phyloP scores from a whole-genome alignment of 768 basidiomycete species.

The Tricholoma matsutake region DNA sequence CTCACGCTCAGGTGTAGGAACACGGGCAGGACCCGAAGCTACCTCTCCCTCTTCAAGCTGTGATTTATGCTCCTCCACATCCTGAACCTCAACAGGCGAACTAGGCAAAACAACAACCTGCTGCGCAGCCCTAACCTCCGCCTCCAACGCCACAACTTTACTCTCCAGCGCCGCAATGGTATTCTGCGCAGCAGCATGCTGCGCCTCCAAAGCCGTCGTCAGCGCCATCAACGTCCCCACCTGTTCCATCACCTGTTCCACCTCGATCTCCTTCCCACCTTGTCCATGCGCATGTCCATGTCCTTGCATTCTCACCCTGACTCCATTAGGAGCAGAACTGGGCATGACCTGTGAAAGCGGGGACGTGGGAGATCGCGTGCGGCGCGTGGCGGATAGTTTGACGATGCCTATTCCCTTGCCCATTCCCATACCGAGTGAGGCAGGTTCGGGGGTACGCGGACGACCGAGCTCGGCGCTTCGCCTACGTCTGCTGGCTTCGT shows the following conservation, averaged over 20 bases:
- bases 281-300: too few relatives aligned
- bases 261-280: conserved; percentile 45
- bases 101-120: conserved; percentile 8
- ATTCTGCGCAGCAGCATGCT: conserved; percentile 74
- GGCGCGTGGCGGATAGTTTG: conserved; percentile 18
- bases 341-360: conserved; percentile 22
- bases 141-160: conserved; percentile 70
- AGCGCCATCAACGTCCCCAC: conserved; percentile 74
- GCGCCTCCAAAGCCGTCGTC: conserved; percentile 68
- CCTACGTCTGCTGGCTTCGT: conserved; percentile 47
- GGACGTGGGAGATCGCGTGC: conserved; percentile 21
- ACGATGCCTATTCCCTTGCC: conserved; percentile 3
- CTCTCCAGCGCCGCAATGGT: conserved; percentile 67
- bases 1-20: not conserved
- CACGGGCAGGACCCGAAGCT: too few relatives aligned
- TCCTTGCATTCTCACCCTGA: not conserved
- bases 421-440: conserved; percentile 32
- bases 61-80: too few relatives aligned
- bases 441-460: conserved; percentile 81
- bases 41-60: too few relatives aligned
- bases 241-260: conserved; percentile 65
- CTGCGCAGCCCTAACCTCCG: conserved; percentile 46
- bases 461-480: conserved; percentile 59
- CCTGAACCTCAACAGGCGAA: conserved; percentile 24
- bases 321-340: not conserved